Evolutionary conservation across 495 filamentous ascomycete species (phyloP).

Genomic region (Paragyromitra xinjiangensis): DNA sequence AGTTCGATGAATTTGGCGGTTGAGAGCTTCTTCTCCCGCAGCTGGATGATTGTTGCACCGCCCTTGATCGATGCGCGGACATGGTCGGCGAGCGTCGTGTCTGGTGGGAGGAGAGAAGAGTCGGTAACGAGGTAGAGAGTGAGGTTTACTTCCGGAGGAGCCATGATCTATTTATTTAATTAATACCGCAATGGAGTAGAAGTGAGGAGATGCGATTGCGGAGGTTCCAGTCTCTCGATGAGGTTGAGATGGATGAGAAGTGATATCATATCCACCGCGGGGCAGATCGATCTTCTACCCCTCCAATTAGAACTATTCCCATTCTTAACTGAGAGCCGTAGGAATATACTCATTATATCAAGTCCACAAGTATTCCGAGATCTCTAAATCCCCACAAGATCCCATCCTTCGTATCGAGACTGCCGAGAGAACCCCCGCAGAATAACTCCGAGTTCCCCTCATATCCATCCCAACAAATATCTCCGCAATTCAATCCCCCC

Average conservation of each 20-base stretch:
- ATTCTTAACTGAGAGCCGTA: neutral
- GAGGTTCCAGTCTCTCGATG: neutral
- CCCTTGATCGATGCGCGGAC: conserved; percentile 81
- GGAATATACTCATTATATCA: neutral
- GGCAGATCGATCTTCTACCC: neutral
- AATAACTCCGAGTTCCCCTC: neutral
- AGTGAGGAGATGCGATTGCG: neutral
- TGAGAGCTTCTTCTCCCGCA: conserved; percentile 85
- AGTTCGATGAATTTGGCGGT: conserved; percentile 75
- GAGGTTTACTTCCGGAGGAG: conserved; percentile 59
- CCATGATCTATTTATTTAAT: conserved; percentile 11
- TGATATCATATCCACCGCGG: conserved; percentile 1
- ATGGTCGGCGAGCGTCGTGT: conserved; percentile 72
- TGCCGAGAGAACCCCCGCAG: conserved; percentile 4
- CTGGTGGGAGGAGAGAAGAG: conserved; percentile 77
- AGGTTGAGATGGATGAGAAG: neutral
- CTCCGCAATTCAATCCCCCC: neutral
- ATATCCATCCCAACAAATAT: neutral
- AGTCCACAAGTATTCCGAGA: neutral
- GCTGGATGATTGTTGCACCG: conserved; percentile 88
- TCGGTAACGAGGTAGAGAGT: conserved; percentile 92
- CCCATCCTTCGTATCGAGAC: neutral
- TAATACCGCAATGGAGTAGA: neutral
- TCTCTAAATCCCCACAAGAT: too few species aligned
- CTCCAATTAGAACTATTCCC: neutral